Evolutionary conservation across 352 stramenopile genomes (phyloP).

Genomic region (Phytophthora idaei): DNA sequence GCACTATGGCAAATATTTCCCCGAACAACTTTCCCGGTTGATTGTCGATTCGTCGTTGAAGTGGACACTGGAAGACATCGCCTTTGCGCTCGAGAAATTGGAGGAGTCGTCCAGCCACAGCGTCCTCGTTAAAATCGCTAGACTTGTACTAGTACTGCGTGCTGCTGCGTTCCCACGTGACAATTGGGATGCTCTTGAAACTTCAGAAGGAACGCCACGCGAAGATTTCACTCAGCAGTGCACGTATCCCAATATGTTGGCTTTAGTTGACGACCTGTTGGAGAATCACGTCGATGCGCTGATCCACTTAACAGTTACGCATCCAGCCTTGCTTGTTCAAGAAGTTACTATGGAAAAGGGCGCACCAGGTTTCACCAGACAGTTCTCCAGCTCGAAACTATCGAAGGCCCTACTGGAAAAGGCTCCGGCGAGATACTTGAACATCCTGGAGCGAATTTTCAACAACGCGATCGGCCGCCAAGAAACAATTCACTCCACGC

Average conservation of each 20-base stretch:
- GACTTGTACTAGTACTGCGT: slow-evolving; percentile 68
- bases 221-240: slow-evolving; percentile 33
- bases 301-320: slow-evolving; percentile 57
- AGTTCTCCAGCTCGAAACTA: slow-evolving; percentile 50
- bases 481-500: slow-evolving; percentile 54
- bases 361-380: slow-evolving; percentile 4
- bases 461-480: slow-evolving; percentile 51
- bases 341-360: slow-evolving; percentile 1
- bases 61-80: slow-evolving; percentile 75
- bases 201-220: slow-evolving; percentile 3
- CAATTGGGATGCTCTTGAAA: slow-evolving; percentile 38
- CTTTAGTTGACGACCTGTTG: slow-evolving; percentile 45
- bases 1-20: slow-evolving; percentile 79
- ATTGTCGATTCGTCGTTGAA: slow-evolving; percentile 74
- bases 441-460: slow-evolving; percentile 69
- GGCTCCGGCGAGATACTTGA: slow-evolving; percentile 47
- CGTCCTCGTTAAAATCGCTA: slow-evolving; percentile 64
- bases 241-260: slow-evolving; percentile 45
- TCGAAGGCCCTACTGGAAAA: slow-evolving; percentile 50
- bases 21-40: slow-evolving; percentile 72
- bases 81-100: slow-evolving; percentile 68
- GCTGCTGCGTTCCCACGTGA: slow-evolving; percentile 31
- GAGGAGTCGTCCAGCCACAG: slow-evolving; percentile 51
- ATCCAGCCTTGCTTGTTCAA: slow-evolving; percentile 67
- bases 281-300: slow-evolving; percentile 54